Conservation (phyloP, 2,329 filamentous ascomycete species). For the Neopestalotiopsis sp. region DNA sequence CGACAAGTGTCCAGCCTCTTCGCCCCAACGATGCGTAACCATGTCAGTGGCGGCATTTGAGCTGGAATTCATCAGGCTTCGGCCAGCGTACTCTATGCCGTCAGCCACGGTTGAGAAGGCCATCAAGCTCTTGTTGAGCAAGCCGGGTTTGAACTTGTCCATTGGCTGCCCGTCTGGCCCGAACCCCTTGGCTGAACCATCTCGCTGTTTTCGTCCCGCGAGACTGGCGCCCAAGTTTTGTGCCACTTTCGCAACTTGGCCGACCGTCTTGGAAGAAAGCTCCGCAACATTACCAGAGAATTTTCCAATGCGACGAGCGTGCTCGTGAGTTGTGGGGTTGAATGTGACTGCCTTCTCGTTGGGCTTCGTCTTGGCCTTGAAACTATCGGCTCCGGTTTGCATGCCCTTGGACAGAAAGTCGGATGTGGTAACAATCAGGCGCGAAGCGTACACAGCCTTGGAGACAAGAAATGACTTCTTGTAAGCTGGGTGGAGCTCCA, state of each 20-base stretch:
- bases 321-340: constrained; percentile 80
- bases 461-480: constrained; percentile 85
- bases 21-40: constrained; percentile 87
- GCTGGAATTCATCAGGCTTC: constrained; percentile 75
- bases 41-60: constrained; percentile 83
- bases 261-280: constrained; percentile 84
- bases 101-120: constrained; percentile 95
- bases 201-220: constrained; percentile 58
- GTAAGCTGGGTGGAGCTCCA: constrained; percentile 89
- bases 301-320: constrained; percentile 88
- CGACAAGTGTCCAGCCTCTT: constrained; percentile 82
- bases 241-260: constrained; percentile 80
- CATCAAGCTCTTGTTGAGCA: constrained; percentile 95
- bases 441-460: constrained; percentile 85
- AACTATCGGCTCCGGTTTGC: constrained; percentile 77
- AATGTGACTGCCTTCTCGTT: constrained; percentile 85
- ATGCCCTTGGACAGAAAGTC: constrained; percentile 80
- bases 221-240: constrained; percentile 87
- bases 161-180: constrained; percentile 73
- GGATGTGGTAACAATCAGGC: constrained; percentile 88
- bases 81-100: constrained; percentile 87
- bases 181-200: constrained; percentile 61
- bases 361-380: constrained; percentile 81
- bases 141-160: constrained; percentile 80
- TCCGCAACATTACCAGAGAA: constrained; percentile 81